Percentiles rank a stretch among this genome's conserved stretches.
Conservation (phyloP, 805 yeast genomes). For the Priceomyces castillae region DNA sequence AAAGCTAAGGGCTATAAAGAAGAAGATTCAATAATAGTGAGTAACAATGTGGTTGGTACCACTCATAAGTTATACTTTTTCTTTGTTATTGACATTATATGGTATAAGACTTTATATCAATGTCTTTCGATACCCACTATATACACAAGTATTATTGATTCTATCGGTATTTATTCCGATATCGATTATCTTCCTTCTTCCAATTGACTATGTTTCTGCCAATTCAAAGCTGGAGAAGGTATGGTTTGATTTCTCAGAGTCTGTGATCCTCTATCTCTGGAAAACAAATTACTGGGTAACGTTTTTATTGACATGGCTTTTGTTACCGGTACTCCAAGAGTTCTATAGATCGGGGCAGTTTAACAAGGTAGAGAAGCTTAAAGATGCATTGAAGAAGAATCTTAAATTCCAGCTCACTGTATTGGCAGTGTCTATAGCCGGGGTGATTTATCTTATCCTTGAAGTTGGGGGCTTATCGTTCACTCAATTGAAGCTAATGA, state of each 20-base stretch:
- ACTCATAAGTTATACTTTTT: constrained; percentile 25
- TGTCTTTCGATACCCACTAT: constrained; percentile 33
- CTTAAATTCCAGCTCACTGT: constrained; percentile 60
- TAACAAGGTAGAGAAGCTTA: constrained; percentile 43
- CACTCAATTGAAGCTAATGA: constrained; percentile 58
- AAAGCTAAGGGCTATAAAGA: neutral
- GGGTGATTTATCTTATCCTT: constrained; percentile 56
- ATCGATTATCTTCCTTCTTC: constrained; percentile 69
- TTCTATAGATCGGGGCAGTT: constrained; percentile 70
- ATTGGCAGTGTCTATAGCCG: constrained; percentile 50
- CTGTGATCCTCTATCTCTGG: constrained; percentile 60
- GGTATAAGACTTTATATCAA: constrained; percentile 38
- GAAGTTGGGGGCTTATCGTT: constrained; percentile 54
- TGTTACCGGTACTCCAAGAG: constrained; percentile 70
- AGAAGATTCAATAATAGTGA: neutral
- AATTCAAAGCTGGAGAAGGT: constrained; percentile 34
- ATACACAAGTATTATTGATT: constrained; percentile 46
- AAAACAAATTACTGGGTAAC: constrained; percentile 77
- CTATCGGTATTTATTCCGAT: constrained; percentile 71
- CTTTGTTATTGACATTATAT: constrained; percentile 25
- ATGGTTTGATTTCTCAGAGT: constrained; percentile 47
- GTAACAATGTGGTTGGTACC: constrained; percentile 26
- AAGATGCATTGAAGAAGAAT: constrained; percentile 56
- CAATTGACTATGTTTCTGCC: constrained; percentile 68
- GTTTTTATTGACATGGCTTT: constrained; percentile 72